These are phyloP conservation scores for Speleostelium caveatum DNA, from an alignment of 78 protist genomes.

Conservation along the genomic window DNA sequence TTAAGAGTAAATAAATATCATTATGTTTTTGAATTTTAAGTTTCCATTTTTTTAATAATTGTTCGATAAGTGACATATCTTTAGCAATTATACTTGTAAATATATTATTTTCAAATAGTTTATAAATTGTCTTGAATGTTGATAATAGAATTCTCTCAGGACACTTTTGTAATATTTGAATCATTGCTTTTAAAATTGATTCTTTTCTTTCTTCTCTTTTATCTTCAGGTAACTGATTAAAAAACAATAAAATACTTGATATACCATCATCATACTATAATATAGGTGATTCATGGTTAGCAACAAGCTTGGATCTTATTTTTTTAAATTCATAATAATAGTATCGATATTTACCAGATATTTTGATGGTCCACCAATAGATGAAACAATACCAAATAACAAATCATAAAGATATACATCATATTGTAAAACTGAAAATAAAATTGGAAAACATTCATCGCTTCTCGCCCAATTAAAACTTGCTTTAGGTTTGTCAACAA, in stretches of 20 bases:
- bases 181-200: not conserved
- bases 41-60: too few species aligned
- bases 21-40: slow-evolving; percentile 1
- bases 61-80: not conserved
- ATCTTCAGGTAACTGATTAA: not conserved
- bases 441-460: slow-evolving; percentile 36
- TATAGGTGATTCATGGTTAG: not conserved
- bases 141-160: not conserved
- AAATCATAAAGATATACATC: slow-evolving; percentile 10
- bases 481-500: not conserved
- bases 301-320: not conserved
- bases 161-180: not conserved
- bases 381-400: slow-evolving; percentile 43
- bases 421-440: slow-evolving; percentile 12
- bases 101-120: slow-evolving; percentile 12
- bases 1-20: slow-evolving; percentile 47
- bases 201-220: not conserved
- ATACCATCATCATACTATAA: not conserved
- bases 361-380: slow-evolving; percentile 63
- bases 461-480: slow-evolving; percentile 54
- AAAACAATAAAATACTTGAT: not conserved
- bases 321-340: not conserved
- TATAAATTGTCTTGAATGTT: slow-evolving; percentile 28
- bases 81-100: not conserved
- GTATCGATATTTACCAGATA: not conserved